A percentile compares a stretch with the other conserved stretches of the same genome.
These are phyloP conservation scores for Rubia tinctorum DNA, from an alignment of 305 asterid genomes.

Conservation along the genomic window DNA sequence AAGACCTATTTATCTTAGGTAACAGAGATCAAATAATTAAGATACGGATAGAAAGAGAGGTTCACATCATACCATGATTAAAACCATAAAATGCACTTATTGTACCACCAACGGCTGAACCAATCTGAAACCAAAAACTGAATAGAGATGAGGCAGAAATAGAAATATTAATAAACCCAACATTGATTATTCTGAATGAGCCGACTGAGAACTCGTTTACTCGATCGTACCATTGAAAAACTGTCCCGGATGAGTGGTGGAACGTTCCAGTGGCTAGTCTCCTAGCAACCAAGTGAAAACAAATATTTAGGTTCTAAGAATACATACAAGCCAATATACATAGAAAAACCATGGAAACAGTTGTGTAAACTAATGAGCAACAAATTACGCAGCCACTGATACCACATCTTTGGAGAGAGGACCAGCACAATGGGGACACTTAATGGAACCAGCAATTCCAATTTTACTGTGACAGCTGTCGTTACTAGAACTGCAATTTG, in stretches of 20 bases:
- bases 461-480: background rate
- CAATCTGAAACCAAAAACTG: slow-evolving; percentile 40
- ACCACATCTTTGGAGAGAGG: slow-evolving; percentile 84
- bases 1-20: background rate
- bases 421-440: slow-evolving; percentile 80
- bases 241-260: slow-evolving; percentile 77
- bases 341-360: background rate
- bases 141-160: background rate
- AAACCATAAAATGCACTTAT: slow-evolving; percentile 84
- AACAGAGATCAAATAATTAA: slow-evolving; percentile 6
- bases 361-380: background rate
- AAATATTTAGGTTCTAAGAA: background rate
- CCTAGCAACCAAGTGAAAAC: slow-evolving; percentile 38
- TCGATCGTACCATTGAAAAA: slow-evolving; percentile 67
- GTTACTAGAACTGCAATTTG: background rate
- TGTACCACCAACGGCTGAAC: slow-evolving; percentile 86
- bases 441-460: slow-evolving; percentile 16
- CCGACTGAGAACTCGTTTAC: background rate
- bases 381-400: background rate
- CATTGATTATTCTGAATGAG: background rate
- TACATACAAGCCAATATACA: background rate
- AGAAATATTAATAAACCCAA: background rate
- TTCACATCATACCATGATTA: slow-evolving; percentile 48
- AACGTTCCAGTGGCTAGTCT: slow-evolving; percentile 78
- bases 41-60: slow-evolving; percentile 6